A percentile compares a stretch with the other conserved stretches of the same genome.
Conservation (phyloP, 164 flowering plant genomes). For the Taxillus chinensis region DNA sequence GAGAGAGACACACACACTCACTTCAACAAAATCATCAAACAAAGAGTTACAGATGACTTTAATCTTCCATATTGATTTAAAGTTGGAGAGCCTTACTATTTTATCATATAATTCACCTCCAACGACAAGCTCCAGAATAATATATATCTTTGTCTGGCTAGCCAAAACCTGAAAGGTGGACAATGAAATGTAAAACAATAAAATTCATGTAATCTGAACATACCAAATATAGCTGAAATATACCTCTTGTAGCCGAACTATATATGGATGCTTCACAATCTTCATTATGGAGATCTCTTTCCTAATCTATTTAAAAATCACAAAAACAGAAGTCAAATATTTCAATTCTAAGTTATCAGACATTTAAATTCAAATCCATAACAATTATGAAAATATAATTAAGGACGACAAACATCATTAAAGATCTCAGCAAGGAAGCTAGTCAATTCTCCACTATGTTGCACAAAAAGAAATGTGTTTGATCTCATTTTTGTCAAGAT, state of each 20-base stretch:
- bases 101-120: constrained; percentile 93
- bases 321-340: constrained; percentile 5
- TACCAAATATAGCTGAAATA: constrained; percentile 3
- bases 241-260: constrained; percentile 91
- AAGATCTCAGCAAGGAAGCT: too few relatives aligned
- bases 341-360: neutral
- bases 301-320: constrained; percentile 55
- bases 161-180: constrained; percentile 60
- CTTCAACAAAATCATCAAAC: too few relatives aligned
- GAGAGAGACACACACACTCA: too few relatives aligned
- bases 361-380: too few relatives aligned
- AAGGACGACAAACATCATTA: too few relatives aligned
- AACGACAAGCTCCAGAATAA: constrained; percentile 74
- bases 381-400: too few relatives aligned
- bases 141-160: constrained; percentile 77
- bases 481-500: too few relatives aligned
- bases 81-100: constrained; percentile 56
- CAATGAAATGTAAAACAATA: neutral
- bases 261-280: constrained; percentile 92
- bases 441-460: too few relatives aligned
- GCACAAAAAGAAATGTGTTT: too few relatives aligned
- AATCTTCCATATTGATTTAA: neutral
- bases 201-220: neutral
- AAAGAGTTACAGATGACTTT: neutral
- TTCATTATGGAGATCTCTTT: constrained; percentile 98